phyloP scores from a whole-genome alignment of 225 moss, liverwort and hornwort genomes.

The Bryum argenteum region DNA sequence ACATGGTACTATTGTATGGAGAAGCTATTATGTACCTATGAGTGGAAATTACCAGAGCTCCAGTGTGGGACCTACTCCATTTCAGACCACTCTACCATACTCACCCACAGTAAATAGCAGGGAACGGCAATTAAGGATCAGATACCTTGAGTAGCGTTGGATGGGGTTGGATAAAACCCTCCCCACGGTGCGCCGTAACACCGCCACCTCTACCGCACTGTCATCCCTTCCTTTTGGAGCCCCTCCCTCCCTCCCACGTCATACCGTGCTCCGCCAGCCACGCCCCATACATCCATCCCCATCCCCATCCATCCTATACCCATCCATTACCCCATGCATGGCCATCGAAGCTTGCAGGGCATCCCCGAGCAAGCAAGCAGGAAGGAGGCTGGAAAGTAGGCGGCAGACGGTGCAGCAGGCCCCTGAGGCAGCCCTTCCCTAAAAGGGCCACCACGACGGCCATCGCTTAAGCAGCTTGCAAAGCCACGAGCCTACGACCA shows the following conservation, averaged over 20 bases:
- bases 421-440: background rate
- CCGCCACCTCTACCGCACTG: conserved; percentile 10
- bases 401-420: conserved; percentile 18
- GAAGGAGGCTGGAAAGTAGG: conserved; percentile 12
- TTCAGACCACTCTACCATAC: too few species aligned
- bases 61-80: too few species aligned
- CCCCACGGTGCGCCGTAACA: conserved; percentile 20
- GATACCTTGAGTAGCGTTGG: background rate
- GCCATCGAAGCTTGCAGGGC: background rate
- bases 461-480: conserved; percentile 14
- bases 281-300: background rate
- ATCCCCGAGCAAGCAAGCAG: background rate
- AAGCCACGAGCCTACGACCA: too few species aligned
- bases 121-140: background rate
- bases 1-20: too few species aligned
- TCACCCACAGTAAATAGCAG: background rate
- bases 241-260: conserved; percentile 26
- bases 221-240: conserved; percentile 21
- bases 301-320: background rate
- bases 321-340: background rate
- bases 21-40: too few species aligned
- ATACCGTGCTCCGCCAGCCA: conserved; percentile 30
- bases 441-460: conserved; percentile 22
- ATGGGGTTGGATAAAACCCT: conserved; percentile 19
- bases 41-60: too few species aligned